Conservation (phyloP, 257 asterid genomes). For the Salvia miltiorrhiza region DNA sequence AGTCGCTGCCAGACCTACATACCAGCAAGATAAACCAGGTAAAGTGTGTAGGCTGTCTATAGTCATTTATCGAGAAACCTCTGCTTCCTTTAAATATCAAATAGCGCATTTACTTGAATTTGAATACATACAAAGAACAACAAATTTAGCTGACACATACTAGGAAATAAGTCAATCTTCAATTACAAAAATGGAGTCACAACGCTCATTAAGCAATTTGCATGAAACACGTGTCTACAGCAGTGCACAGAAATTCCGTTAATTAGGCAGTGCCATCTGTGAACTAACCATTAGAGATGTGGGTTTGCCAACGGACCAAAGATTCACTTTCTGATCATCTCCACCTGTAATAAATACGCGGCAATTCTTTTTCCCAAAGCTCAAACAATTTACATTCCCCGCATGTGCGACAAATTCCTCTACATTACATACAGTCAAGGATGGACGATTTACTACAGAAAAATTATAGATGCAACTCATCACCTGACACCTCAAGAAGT, state of each 20-base stretch:
- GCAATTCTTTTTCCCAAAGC: slow-evolving; percentile 85
- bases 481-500: not conserved
- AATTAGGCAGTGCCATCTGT: not conserved
- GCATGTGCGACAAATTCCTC: slow-evolving; percentile 99
- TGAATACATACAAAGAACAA: slow-evolving; percentile 6
- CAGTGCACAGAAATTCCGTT: not conserved
- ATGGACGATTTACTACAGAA: slow-evolving; percentile 26
- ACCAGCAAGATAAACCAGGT: slow-evolving; percentile 1
- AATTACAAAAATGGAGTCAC: not conserved
- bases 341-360: slow-evolving; percentile 90
- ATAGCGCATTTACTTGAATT: slow-evolving; percentile 11
- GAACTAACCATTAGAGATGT: slow-evolving; percentile 68
- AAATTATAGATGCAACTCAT: not conserved
- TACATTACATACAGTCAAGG: slow-evolving; percentile 58
- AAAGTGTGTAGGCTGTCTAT: not conserved
- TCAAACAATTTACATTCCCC: slow-evolving; percentile 93
- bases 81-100: not conserved
- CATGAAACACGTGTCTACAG: slow-evolving; percentile 12
- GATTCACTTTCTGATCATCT: slow-evolving; percentile 94
- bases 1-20: slow-evolving; percentile 2
- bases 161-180: not conserved
- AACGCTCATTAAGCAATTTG: not conserved
- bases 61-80: slow-evolving; percentile 13
- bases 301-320: slow-evolving; percentile 95
- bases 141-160: not conserved